These are phyloP conservation scores for Spinacia oleracea DNA, from an alignment of 179 eudicot species.

Conservation along the genomic window DNA sequence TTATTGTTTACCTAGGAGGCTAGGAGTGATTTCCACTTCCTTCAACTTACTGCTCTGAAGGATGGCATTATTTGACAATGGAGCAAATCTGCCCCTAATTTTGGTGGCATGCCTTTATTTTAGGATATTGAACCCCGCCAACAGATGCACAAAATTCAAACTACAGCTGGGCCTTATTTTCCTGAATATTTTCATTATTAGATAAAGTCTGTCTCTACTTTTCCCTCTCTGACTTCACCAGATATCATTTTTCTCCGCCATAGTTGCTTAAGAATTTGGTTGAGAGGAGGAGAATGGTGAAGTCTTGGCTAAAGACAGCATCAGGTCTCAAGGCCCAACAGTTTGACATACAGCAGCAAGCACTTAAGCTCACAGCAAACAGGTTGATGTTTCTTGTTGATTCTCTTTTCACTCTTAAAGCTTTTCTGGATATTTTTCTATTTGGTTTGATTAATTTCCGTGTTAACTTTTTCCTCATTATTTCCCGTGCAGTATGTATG, in stretches of 20 bases:
- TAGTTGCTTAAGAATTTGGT: conserved; percentile 88
- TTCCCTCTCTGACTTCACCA: neutral
- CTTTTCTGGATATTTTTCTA: neutral
- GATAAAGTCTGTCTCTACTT: neutral
- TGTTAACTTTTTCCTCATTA: conserved; percentile 4
- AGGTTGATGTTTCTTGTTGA: conserved; percentile 44
- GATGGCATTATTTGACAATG: neutral
- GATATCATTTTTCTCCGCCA: neutral
- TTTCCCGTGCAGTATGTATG: conserved; percentile 80
- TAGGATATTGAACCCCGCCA: neutral
- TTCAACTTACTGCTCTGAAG: neutral
- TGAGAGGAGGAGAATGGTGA: conserved; percentile 79
- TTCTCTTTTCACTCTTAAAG: conserved; percentile 19
- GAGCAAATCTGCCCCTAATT: neutral
- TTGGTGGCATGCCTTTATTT: neutral
- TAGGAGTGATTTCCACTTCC: neutral
- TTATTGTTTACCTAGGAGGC: too few relatives aligned
- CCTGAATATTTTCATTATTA: neutral
- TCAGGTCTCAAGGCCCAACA: conserved; percentile 79
- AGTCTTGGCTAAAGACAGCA: conserved; percentile 72
- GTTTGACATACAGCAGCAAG: conserved; percentile 93
- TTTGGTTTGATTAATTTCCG: neutral
- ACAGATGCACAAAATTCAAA: neutral
- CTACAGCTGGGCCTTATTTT: neutral
- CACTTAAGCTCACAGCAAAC: conserved; percentile 96